A percentile compares a stretch with the other conserved stretches of the same genome.
Evolutionary conservation across 805 yeast genomes (phyloP).

Genomic region (Myxozyma lipomycoides): DNA sequence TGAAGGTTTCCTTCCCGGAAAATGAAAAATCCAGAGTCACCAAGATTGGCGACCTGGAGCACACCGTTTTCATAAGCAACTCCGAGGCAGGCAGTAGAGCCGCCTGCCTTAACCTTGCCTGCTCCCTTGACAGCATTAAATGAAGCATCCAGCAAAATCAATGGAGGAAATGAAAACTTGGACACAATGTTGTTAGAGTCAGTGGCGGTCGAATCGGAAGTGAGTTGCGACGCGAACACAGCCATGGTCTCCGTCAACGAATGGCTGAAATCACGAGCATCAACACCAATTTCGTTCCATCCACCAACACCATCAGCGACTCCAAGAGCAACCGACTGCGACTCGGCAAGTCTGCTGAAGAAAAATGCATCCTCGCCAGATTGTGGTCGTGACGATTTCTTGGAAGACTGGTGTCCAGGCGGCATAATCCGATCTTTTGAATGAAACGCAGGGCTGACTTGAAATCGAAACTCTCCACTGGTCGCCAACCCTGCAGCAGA

Average conservation of each 20-base stretch:
- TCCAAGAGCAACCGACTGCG: constrained; percentile 31
- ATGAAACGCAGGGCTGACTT: constrained; percentile 17
- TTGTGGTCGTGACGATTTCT: constrained; percentile 11
- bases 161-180: constrained; percentile 40
- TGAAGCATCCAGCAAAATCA: constrained; percentile 51
- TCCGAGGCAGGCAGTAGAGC: constrained; percentile 90
- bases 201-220: constrained; percentile 1
- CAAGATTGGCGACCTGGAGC: constrained; percentile 71
- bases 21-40: constrained; percentile 93
- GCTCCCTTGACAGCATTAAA: constrained; percentile 51
- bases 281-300: constrained; percentile 89
- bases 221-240: constrained; percentile 27
- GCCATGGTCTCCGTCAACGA: constrained; percentile 64
- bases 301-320: constrained; percentile 94
- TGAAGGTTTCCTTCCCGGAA: constrained; percentile 63
- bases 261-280: constrained; percentile 80
- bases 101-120: constrained; percentile 76
- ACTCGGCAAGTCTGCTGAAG: constrained; percentile 17
- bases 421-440: constrained; percentile 12
- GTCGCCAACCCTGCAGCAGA: neutral
- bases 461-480: constrained; percentile 5
- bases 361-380: constrained; percentile 33
- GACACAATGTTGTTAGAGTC: constrained; percentile 9
- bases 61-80: constrained; percentile 51
- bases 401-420: neutral